Evolutionary conservation across 331 rosid species (phyloP).

Genomic region (Rosa hybrid): DNA sequence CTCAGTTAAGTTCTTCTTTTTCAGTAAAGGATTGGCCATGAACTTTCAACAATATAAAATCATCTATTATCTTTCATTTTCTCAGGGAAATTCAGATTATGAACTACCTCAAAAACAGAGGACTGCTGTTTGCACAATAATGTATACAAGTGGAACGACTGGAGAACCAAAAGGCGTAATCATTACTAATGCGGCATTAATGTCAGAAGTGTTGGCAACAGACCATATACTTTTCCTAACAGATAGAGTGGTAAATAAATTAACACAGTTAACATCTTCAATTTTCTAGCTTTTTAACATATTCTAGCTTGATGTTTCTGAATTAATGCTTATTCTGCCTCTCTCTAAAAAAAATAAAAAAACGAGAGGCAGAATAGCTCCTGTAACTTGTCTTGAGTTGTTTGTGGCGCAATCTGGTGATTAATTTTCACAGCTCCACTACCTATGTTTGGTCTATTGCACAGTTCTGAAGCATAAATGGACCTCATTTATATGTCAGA

Average conservation of each 20-base stretch:
- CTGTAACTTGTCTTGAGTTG: not conserved
- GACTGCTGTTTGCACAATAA: constrained; percentile 67
- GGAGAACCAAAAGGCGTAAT: constrained; percentile 96
- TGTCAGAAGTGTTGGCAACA: constrained; percentile 69
- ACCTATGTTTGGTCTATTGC: not conserved
- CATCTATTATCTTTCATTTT: not conserved
- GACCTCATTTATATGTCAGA: not conserved
- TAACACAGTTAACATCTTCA: not conserved
- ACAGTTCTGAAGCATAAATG: not conserved
- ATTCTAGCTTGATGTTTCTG: not conserved
- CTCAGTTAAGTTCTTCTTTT: not conserved
- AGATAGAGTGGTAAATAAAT: constrained; percentile 65
- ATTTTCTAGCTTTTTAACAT: not conserved
- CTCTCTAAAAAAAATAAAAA: not conserved
- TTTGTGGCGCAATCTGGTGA: not conserved
- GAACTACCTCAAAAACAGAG: constrained; percentile 67
- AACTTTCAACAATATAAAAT: not conserved
- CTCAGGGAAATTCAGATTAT: constrained; percentile 59
- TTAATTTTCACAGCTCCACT: not conserved
- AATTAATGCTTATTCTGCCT: not conserved
- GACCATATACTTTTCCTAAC: constrained; percentile 72
- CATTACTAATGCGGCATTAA: constrained; percentile 66
- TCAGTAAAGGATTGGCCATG: not conserved
- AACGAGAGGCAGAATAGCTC: not conserved
- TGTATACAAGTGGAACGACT: constrained; percentile 98